Conservation (phyloP, 2,329 filamentous ascomycete species). For the Ceratocystis smalleyi region DNA sequence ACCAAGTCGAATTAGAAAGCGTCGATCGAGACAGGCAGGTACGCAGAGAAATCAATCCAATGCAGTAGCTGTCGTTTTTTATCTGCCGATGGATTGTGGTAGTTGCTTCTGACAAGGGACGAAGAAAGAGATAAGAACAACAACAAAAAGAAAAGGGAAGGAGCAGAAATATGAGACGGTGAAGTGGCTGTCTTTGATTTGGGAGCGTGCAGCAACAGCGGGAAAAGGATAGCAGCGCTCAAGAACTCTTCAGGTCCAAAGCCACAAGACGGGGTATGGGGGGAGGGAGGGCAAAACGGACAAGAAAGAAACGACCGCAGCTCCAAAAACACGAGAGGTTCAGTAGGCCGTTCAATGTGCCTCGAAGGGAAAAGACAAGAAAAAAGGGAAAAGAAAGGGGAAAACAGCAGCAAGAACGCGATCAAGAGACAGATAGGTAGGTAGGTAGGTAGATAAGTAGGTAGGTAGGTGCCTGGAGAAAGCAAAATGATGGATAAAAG, state of each 20-base stretch:
- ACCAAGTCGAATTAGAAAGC: not conserved
- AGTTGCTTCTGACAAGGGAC: constrained; percentile 1
- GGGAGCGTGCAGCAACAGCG: not conserved
- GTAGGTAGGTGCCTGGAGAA: not conserved
- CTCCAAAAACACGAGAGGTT: not conserved
- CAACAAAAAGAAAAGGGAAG: not conserved
- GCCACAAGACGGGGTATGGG: not conserved
- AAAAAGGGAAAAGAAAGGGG: not conserved
- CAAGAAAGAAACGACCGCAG: not conserved
- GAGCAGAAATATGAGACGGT: not conserved
- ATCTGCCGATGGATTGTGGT: not conserved
- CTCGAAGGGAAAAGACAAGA: not conserved
- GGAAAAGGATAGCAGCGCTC: not conserved
- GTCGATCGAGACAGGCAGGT: constrained; percentile 1
- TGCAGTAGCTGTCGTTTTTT: constrained; percentile 1
- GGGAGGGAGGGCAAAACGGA: not conserved
- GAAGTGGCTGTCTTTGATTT: not conserved
- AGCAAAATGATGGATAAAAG: not conserved
- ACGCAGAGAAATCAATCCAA: not conserved
- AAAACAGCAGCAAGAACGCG: not conserved
- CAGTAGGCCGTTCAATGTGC: not conserved
- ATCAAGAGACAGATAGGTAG: not conserved
- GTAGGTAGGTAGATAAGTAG: not conserved
- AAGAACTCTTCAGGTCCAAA: not conserved
- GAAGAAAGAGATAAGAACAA: not conserved